phyloP scores from a whole-genome alignment of 2,329 filamentous ascomycete genomes.

The Hypoxylon sp. region DNA sequence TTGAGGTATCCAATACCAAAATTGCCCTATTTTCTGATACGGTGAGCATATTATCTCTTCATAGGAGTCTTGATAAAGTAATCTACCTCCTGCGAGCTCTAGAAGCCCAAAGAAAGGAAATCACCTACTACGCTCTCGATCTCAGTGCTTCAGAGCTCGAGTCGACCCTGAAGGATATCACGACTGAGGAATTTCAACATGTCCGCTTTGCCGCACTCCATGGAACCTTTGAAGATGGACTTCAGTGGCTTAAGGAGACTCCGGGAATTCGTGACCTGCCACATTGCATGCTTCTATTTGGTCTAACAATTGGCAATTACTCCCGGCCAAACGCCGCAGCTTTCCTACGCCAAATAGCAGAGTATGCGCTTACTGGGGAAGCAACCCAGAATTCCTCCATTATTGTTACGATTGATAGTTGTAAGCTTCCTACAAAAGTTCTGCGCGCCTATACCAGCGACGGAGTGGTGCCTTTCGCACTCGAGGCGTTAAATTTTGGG shows the following conservation, averaged over 20 bases:
- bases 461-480: not conserved
- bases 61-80: not conserved
- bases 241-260: not conserved
- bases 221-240: not conserved
- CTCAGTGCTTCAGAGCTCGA: slow-evolving; percentile 9
- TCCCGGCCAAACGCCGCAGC: not conserved
- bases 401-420: not conserved
- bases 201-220: not conserved
- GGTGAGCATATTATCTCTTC: not conserved
- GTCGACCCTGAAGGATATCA: slow-evolving; percentile 5
- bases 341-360: not conserved
- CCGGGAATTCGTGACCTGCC: not conserved
- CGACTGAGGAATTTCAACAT: slow-evolving; percentile 3
- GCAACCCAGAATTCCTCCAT: not conserved
- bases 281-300: not conserved
- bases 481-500: not conserved
- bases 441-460: not conserved
- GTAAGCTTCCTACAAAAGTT: not conserved
- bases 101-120: slow-evolving; percentile 6
- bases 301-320: not conserved
- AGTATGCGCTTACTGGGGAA: not conserved
- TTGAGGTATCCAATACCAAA: not conserved
- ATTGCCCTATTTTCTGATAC: not conserved
- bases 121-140: slow-evolving; percentile 10
- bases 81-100: not conserved